Base-by-base conservation (phyloP, 345 rosid genomes). In the Salix udensis region DNA sequence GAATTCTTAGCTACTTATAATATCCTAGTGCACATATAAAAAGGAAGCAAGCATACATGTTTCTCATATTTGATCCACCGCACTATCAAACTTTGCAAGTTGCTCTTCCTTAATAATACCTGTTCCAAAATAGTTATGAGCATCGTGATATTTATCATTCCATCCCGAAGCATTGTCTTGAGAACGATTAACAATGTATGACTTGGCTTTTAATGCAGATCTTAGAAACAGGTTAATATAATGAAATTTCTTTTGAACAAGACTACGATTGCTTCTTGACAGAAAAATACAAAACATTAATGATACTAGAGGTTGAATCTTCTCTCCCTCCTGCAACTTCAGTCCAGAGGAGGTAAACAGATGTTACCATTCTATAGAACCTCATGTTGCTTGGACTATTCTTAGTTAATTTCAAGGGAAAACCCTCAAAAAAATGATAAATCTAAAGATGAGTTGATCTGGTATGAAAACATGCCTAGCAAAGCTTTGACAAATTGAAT, bases 21-120 rank as follows among this genome's bases (percentile, higher is more conserved):
- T 48, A 73, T 75, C 52, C 36, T 26, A 65, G 16, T 68, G 58
- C 65, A 31, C 28, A 61, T 30, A 30, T 60, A 53, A 46, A 55
- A 68, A 82, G 68, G 21, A 86, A 40, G 6, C 37, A 28, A 73
- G 75, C 91, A 83, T 87, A 93, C 98, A 81, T 93, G 90, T 82
- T 85, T 88, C 83, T 84, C 52, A 7, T 93, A 88, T 81, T 90
- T 87, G 84, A 93, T 86, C 91, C 91, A 87, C 74, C 85, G 76
- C 44, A 90, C 62, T 72, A 82, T 83, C 87, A 95, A 85, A 79
- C 87, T 88, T 82, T 84, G 86, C 87, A 95, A 83, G 74, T 82
- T 87, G 84, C 89, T 78, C 73, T 82, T 82, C 82, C 82, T 81
- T 81, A 95, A 68, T 77, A 95, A 84, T 81, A 90, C 85, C 97